Percentiles rank a stretch among this genome's conserved stretches.
Conservation (phyloP, 2,329 filamentous ascomycete genomes). For the Fusarium anguioides region DNA sequence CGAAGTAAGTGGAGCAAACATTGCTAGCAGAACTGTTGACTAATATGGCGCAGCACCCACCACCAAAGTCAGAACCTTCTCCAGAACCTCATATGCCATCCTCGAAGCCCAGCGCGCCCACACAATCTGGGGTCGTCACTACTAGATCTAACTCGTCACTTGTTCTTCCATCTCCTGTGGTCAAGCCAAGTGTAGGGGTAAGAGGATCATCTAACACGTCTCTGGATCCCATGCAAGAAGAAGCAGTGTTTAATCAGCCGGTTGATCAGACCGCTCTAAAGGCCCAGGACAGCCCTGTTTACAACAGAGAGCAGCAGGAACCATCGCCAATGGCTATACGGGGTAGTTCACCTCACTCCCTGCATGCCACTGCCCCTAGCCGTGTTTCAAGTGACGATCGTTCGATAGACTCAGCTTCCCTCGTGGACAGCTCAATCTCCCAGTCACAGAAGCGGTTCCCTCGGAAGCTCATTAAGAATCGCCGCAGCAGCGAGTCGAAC, state of each 20-base stretch:
- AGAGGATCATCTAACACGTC: slow-evolving; percentile 18
- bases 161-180: slow-evolving; percentile 10
- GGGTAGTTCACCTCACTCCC: slow-evolving; percentile 40
- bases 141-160: slow-evolving; percentile 22
- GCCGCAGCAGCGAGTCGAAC: slow-evolving; percentile 51
- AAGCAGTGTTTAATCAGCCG: slow-evolving; percentile 49
- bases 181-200: slow-evolving; percentile 5
- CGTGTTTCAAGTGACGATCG: slow-evolving; percentile 51
- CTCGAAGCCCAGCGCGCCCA: slow-evolving; percentile 12
- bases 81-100: slow-evolving; percentile 3
- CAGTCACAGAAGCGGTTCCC: slow-evolving; percentile 51
- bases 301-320: slow-evolving; percentile 33
- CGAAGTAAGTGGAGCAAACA: slow-evolving; percentile 42
- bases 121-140: slow-evolving; percentile 6
- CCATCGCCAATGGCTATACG: slow-evolving; percentile 37
- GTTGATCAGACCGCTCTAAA: slow-evolving; percentile 43
- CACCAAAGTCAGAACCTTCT: slow-evolving; percentile 16
- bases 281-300: slow-evolving; percentile 45
- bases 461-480: slow-evolving; percentile 57
- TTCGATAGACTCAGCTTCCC: slow-evolving; percentile 45
- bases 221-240: slow-evolving; percentile 48
- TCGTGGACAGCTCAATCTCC: slow-evolving; percentile 37
- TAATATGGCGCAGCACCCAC: slow-evolving; percentile 31
- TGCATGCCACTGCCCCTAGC: slow-evolving; percentile 39
- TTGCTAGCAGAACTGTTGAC: neutral